A percentile compares a stretch with the other conserved stretches of the same genome.
These are phyloP conservation scores for Xylariaceae sp. DNA, from an alignment of 2,329 filamentous ascomycete genomes.

Conservation along the genomic window DNA sequence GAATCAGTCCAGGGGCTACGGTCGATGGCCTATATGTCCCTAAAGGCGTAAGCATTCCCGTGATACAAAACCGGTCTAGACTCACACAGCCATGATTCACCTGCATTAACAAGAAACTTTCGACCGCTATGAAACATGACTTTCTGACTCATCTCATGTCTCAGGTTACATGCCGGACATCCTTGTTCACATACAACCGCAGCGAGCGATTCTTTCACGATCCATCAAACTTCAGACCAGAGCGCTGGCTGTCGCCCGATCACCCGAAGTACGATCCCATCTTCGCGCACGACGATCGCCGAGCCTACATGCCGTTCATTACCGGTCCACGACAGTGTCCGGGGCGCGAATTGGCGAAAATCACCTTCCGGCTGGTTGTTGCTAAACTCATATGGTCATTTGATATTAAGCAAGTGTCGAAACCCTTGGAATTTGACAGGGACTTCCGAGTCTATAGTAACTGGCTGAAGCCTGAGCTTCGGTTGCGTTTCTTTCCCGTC, in stretches of 20 bases:
- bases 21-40: constrained; percentile 35
- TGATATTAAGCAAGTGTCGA: constrained; percentile 23
- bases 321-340: constrained; percentile 27
- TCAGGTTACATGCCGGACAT: constrained; percentile 19
- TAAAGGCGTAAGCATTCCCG: constrained; percentile 29
- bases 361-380: constrained; percentile 27
- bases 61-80: no score
- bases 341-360: constrained; percentile 32
- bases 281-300: constrained; percentile 19
- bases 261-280: constrained; percentile 20
- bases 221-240: constrained; percentile 8
- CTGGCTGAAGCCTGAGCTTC: constrained; percentile 28
- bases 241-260: constrained; percentile 23
- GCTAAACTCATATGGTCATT: constrained; percentile 36
- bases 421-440: constrained; percentile 21
- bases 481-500: constrained; percentile 24
- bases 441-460: constrained; percentile 27
- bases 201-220: constrained; percentile 5
- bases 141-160: not conserved
- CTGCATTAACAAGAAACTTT: no score
- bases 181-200: constrained; percentile 4
- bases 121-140: no score
- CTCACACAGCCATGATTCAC: not conserved
- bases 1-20: constrained; percentile 34
- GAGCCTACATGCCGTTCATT: constrained; percentile 22